Evolutionary conservation across 495 filamentous ascomycete genomes (phyloP).

Genomic region (Pyrenula massariospora): DNA sequence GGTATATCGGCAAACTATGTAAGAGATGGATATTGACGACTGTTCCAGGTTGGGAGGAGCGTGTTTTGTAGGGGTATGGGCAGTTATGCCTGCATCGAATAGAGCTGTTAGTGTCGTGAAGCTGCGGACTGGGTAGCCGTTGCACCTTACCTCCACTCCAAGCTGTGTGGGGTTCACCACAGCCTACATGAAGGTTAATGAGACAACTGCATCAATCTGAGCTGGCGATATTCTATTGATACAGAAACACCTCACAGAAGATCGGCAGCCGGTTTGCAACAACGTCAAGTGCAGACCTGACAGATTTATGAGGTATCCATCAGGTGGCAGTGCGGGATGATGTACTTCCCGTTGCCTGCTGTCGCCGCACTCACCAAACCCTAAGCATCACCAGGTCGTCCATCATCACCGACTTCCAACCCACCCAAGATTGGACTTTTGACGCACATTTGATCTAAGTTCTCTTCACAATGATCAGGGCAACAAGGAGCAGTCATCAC

Average conservation of each 20-base stretch:
- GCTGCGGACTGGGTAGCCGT: background rate
- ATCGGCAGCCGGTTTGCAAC: no score
- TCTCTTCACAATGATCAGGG: no score
- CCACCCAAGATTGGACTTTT: no score
- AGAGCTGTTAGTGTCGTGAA: background rate
- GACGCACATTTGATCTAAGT: no score
- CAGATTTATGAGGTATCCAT: background rate
- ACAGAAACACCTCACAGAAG: no score
- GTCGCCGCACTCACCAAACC: background rate
- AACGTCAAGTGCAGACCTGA: no score
- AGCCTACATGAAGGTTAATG: background rate
- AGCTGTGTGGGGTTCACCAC: background rate
- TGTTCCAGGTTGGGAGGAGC: background rate
- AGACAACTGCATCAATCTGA: background rate
- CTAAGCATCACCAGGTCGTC: background rate
- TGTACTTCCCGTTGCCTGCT: background rate
- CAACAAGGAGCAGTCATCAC: no score
- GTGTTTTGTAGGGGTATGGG: background rate
- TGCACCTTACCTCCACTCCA: background rate
- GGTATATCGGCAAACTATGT: no score
- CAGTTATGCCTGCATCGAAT: background rate
- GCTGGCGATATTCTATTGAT: no score
- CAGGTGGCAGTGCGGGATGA: background rate
- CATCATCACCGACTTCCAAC: no score
- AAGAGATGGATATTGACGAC: no score